Evolutionary conservation across 2,329 filamentous ascomycete species (phyloP).

Genomic region (Neopestalotiopsis rosae): DNA sequence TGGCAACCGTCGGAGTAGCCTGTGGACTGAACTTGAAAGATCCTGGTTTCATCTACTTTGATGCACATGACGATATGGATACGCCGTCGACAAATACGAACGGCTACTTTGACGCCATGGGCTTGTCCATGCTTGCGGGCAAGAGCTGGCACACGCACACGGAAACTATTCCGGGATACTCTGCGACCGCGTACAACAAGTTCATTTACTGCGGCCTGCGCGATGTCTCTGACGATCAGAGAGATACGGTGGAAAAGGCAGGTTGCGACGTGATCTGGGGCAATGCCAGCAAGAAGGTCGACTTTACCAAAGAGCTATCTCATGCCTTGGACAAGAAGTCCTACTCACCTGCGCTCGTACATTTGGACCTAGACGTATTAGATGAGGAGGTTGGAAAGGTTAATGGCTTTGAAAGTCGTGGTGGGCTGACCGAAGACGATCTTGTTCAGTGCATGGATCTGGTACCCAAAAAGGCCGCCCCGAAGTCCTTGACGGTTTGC

Average conservation of each 20-base stretch:
- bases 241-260: background rate
- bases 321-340: background rate
- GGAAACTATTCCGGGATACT: background rate
- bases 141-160: background rate
- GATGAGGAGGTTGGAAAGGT: background rate
- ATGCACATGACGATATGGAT: background rate
- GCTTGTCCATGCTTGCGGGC: background rate
- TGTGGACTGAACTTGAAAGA: background rate
- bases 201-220: background rate
- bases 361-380: background rate
- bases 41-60: background rate
- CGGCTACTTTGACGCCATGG: background rate
- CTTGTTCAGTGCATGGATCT: background rate
- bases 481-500: background rate
- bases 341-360: background rate
- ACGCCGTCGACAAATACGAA: background rate
- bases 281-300: background rate
- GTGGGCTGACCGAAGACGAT: background rate
- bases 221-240: background rate
- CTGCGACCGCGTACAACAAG: background rate
- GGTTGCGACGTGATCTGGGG: background rate
- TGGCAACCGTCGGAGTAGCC: background rate
- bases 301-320: background rate
- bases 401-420: background rate
- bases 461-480: background rate